Percentiles rank a stretch among this genome's conserved stretches.
These are phyloP conservation scores for Ramaria sp. DNA, from an alignment of 768 basidiomycete species.

Conservation along the genomic window DNA sequence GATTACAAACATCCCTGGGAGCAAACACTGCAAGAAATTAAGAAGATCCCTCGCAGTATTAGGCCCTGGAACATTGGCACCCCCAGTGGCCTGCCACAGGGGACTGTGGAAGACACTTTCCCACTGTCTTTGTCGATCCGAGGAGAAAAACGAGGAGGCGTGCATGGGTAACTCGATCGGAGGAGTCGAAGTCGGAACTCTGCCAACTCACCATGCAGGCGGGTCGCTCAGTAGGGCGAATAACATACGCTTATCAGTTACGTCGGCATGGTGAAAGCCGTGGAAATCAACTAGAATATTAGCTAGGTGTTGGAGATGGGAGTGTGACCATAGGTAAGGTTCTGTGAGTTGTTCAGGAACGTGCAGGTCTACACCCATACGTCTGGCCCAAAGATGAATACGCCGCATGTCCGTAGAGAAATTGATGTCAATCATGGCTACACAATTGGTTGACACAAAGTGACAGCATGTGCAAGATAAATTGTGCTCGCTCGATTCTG, in stretches of 20 bases:
- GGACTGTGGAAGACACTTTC: conserved; percentile 80
- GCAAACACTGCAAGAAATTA: conserved; percentile 56
- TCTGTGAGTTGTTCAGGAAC: background rate
- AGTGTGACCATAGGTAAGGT: background rate
- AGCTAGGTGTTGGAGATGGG: background rate
- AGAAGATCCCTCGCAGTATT: conserved; percentile 52
- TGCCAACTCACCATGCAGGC: background rate
- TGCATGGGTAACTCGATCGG: conserved; percentile 69
- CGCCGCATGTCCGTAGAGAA: background rate
- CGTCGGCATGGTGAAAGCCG: background rate
- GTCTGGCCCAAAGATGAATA: background rate
- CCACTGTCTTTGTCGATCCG: conserved; percentile 76
- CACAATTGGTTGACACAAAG: too few relatives aligned
- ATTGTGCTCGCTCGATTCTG: too few relatives aligned
- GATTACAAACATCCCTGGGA: conserved; percentile 57
- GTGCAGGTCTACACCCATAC: background rate
- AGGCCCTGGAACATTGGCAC: background rate
- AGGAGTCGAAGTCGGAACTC: conserved; percentile 14
- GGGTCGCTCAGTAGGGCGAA: background rate
- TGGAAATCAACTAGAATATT: background rate
- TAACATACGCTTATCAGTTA: background rate
- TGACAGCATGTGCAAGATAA: too few relatives aligned
- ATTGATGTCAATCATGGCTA: background rate
- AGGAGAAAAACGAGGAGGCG: conserved; percentile 77
- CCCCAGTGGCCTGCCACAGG: conserved; percentile 18